Base-by-base conservation (phyloP, 805 yeast species). In the Metschnikowia continentalis region DNA sequence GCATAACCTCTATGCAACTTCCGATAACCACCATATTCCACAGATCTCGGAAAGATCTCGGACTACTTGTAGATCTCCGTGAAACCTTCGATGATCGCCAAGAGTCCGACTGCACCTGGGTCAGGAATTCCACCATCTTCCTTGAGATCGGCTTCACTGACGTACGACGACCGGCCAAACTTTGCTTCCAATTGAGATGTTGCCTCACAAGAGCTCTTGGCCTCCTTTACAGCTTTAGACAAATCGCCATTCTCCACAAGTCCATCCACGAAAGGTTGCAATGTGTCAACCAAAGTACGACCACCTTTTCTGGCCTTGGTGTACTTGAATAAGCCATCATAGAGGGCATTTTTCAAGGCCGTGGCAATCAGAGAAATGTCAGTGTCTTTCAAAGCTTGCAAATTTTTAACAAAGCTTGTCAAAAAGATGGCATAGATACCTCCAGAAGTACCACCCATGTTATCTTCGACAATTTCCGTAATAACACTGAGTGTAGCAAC, bases 361-460 rank as follows among this genome's bases (percentile, higher is more conserved):
- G 65, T 61, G 0, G 85, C 73, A n/a, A 84, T 63, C 8, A 65
- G 55, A 8, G 63, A 41, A 19, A 65, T 55, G 32, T 55, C 58
- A 30, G 66, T 48, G 30, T 83, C 68, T 35, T 77, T 74, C 30
- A 49, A 44, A 26, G 60, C 55, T 53, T 73, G 72, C 45, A 80
- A 62, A 43, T 75, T 61, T 52, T 76, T 72, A 1, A 88, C 86
- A 53, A 91, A 76, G 1, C 96, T 89, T 35, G 95, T 82, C 54
- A 92, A 74, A 69, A 76, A 88, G 50, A 91, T 92, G 2, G 96
- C 87, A 67, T 91, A 91, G 36, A 91, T 69, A 0, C 97, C 97
- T 48, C 98, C 98, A 1, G 96, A 88, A 0, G 98, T 92, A 46
- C 98, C 98, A 48, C 97, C 98, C 97, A 92, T 92, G n/a, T 82